Base-by-base conservation (phyloP, 1,139 yeast species). In the Magnusiomyces suaveolens region DNA sequence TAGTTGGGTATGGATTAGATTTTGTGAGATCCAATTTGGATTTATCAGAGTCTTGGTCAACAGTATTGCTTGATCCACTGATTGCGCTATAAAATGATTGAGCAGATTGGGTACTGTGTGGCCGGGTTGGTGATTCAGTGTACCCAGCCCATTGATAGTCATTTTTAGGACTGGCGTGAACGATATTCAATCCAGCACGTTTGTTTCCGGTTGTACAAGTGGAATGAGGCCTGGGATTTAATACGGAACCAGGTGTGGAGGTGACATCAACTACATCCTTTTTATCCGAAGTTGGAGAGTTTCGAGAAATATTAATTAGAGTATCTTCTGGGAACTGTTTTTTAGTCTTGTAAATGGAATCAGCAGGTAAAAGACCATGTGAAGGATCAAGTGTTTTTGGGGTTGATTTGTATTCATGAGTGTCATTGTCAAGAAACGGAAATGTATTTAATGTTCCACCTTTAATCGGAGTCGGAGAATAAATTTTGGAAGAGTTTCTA, bases 361-460 rank as follows among this genome's bases (percentile, higher is more conserved):
- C n/a, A n/a, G n/a, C n/a, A n/a, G n/a, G n/a, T n/a, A n/a, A n/a
- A n/a, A n/a, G n/a, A n/a, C n/a, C n/a, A n/a, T n/a, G 10, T 20
- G 44, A 21, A 4, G 44, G 4, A 4, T 25, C 44, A 21, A 41
- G 8, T 4, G 44, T 41, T 41, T 41, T 41, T 10, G 44, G 4
- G 18, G 16, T 10, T 6, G 54, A 32, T 51, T 46, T 20, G 16
- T 41, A 41, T 4, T 20, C 20, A 21, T 41, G 25, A 21, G 23
- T 6, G 23, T 54, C 46, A 21, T 49, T 49, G 2, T 39, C 24
- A 2, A 55, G 41, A 21, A 55, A 26, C 1, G 57, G 57, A 25
- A 55, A 52, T 16, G 33, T n/a, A 38, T 39, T 46, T 21, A 55
- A 43, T 1, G 54, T 25, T 3, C 56, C 52, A 36, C 52, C 41